Evolutionary conservation across 1,284 basidiomycete species (phyloP).

Genomic region (Hypsizygus ulmarius): DNA sequence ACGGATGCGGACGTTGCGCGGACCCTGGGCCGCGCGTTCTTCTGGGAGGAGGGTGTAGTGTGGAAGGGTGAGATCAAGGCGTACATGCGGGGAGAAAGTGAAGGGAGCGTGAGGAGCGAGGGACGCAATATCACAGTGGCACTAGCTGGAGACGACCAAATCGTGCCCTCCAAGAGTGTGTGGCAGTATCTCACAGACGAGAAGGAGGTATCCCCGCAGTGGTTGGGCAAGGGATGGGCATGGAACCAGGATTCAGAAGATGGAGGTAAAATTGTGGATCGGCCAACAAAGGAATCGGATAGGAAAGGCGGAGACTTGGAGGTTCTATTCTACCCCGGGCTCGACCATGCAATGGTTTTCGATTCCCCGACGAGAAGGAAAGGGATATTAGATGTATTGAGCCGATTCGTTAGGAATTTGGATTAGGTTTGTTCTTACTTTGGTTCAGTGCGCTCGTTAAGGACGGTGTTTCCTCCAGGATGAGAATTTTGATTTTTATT

Average conservation of each 20-base stretch:
- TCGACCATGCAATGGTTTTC: conserved; percentile 61
- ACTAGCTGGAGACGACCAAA: conserved; percentile 55
- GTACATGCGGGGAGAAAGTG: conserved; percentile 19
- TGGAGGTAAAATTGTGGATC: conserved; percentile 3
- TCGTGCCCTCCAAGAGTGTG: conserved; percentile 51
- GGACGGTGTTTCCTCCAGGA: too few species aligned
- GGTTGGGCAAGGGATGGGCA: conserved; percentile 28
- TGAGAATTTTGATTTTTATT: too few species aligned
- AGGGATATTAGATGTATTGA: conserved; percentile 40
- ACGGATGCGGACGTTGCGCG: conserved; percentile 61
- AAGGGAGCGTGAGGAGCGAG: not conserved
- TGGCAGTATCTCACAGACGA: conserved; percentile 51
- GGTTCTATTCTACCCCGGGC: conserved; percentile 47
- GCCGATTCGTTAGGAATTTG: conserved; percentile 29
- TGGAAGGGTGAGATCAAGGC: conserved; percentile 54
- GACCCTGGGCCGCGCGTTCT: conserved; percentile 57
- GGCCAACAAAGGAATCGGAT: not conserved
- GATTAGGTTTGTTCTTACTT: not conserved
- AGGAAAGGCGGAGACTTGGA: conserved; percentile 33
- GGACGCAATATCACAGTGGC: conserved; percentile 38
- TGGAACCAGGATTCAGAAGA: conserved; percentile 13
- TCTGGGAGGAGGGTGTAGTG: conserved; percentile 60
- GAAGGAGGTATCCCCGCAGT: conserved; percentile 28
- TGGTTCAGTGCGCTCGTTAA: not conserved
- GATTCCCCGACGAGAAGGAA: conserved; percentile 37